A percentile compares a stretch with the other conserved stretches of the same genome.
Evolutionary conservation across 2,329 filamentous ascomycete genomes (phyloP).

Genomic region (Sporothrix pallida): DNA sequence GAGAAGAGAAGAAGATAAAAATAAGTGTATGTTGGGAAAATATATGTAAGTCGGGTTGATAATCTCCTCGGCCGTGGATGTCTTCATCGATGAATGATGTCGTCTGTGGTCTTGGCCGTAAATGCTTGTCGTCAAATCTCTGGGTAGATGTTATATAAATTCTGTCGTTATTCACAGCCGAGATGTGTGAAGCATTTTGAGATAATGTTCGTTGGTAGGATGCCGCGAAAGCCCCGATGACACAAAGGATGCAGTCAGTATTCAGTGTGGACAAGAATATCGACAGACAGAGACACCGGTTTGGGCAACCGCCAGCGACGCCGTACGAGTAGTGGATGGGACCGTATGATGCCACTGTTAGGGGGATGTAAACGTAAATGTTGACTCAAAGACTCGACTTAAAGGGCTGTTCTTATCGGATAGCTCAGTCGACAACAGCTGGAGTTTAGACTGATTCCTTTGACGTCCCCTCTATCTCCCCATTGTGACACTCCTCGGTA

Average conservation of each 20-base stretch:
- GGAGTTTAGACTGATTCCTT: too few species aligned
- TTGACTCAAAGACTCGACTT: too few species aligned
- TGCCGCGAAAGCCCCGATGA: not conserved
- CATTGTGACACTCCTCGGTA: not conserved
- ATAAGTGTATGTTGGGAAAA: not conserved
- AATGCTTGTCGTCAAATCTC: not conserved
- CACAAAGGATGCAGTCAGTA: not conserved
- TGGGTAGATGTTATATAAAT: not conserved
- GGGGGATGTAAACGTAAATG: not conserved
- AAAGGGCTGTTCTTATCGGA: too few species aligned
- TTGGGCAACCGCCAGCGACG: constrained; percentile 3
- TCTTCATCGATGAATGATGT: not conserved
- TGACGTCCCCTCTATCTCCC: too few species aligned
- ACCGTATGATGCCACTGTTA: not conserved
- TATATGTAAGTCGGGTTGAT: not conserved
- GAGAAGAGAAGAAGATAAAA: not conserved
- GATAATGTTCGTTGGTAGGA: not conserved
- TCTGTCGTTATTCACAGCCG: not conserved
- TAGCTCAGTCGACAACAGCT: too few species aligned
- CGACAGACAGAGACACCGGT: too few species aligned
- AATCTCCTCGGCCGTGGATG: not conserved
- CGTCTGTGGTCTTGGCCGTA: not conserved
- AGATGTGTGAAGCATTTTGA: not conserved
- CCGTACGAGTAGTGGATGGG: not conserved
- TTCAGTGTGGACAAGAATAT: not conserved